Evolutionary conservation across 1,139 yeast genomes (phyloP).

Genomic region (Candida mesenterica): DNA sequence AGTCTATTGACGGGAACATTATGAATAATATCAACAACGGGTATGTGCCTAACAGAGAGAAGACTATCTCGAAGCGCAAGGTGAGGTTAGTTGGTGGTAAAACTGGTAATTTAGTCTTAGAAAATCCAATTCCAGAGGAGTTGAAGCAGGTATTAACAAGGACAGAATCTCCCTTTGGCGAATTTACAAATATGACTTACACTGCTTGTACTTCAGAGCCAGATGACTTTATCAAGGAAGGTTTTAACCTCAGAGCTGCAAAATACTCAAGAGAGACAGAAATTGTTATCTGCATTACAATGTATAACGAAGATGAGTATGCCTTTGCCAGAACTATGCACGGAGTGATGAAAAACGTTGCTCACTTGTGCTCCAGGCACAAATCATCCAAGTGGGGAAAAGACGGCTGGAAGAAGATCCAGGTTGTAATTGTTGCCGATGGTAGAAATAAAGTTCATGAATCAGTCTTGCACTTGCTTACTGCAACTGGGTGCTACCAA

Average conservation of each 20-base stretch:
- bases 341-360: conserved; percentile 87
- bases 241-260: conserved; percentile 82
- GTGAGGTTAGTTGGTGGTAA: conserved; percentile 60
- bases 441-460: conserved; percentile 86
- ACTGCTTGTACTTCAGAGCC: conserved; percentile 93
- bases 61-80: conserved; percentile 43
- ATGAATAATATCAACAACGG: conserved; percentile 44
- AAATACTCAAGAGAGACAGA: conserved; percentile 87
- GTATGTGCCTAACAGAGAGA: conserved; percentile 38
- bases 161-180: conserved; percentile 76
- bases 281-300: conserved; percentile 83
- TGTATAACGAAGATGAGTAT: conserved; percentile 93
- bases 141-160: conserved; percentile 74
- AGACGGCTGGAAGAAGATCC: conserved; percentile 94
- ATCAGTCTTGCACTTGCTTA: conserved; percentile 77
- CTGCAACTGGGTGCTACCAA: conserved; percentile 94
- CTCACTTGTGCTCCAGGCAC: conserved; percentile 77
- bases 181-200: conserved; percentile 90
- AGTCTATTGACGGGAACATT: conserved; percentile 45
- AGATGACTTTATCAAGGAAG: conserved; percentile 72
- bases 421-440: conserved; percentile 86
- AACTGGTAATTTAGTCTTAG: conserved; percentile 79
- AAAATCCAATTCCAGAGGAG: conserved; percentile 90
- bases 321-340: conserved; percentile 90
- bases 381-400: conserved; percentile 90